Percentiles rank a stretch among this genome's conserved stretches.
Conservation (phyloP, 2,329 filamentous ascomycete species). For the Fusarium sp. region DNA sequence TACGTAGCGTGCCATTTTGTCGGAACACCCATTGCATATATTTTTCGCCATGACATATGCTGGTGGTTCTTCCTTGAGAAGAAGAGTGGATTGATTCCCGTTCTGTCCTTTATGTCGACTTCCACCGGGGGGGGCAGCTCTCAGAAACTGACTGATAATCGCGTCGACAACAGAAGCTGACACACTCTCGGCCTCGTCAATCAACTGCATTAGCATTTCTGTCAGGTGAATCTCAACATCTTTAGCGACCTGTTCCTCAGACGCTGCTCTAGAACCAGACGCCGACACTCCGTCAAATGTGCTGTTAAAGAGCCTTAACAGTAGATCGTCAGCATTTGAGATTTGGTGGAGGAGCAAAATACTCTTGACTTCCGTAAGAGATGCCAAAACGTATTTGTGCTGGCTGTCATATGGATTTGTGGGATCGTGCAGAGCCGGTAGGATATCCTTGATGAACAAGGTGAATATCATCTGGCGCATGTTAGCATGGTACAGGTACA, state of each 20-base stretch:
- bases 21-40: constrained; percentile 86
- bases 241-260: constrained; percentile 86
- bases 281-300: constrained; percentile 93
- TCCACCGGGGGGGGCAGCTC: constrained; percentile 78
- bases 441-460: constrained; percentile 82
- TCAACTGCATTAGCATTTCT: constrained; percentile 81
- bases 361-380: constrained; percentile 92
- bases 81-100: constrained; percentile 81
- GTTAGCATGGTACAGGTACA: constrained; percentile 32
- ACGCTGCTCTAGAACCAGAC: constrained; percentile 72
- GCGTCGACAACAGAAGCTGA: constrained; percentile 87
- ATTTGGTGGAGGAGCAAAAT: constrained; percentile 91
- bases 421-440: constrained; percentile 86
- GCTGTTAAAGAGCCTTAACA: constrained; percentile 82
- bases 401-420: constrained; percentile 91
- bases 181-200: constrained; percentile 83
- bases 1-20: constrained; percentile 94
- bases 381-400: constrained; percentile 89
- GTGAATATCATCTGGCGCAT: constrained; percentile 85
- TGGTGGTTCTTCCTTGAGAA: constrained; percentile 87
- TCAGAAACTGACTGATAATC: constrained; percentile 93
- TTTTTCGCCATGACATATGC: constrained; percentile 97
- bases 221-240: constrained; percentile 95
- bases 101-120: constrained; percentile 72
- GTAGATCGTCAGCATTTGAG: constrained; percentile 80